Evolutionary conservation across 1,139 yeast genomes (phyloP).

Genomic region (Kurtzmaniella quercitrusa): DNA sequence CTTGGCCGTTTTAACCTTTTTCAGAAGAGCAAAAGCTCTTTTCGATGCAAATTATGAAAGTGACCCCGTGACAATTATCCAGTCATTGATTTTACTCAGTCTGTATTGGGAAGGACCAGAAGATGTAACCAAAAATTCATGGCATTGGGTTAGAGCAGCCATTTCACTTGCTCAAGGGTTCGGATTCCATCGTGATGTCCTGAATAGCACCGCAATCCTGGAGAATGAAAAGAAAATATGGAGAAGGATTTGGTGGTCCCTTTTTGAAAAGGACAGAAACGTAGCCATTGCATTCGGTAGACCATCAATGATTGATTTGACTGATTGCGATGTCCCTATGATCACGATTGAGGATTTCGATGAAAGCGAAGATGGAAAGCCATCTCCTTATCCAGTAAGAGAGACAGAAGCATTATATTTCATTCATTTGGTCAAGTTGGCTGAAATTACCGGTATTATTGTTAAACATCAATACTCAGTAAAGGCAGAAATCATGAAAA

Average conservation of each 20-base stretch:
- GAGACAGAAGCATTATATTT: slow-evolving; percentile 52
- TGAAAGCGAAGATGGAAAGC: slow-evolving; percentile 41
- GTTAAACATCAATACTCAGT: slow-evolving; percentile 70
- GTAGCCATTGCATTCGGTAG: slow-evolving; percentile 77
- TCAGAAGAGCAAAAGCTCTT: slow-evolving; percentile 72
- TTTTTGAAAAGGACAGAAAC: slow-evolving; percentile 67
- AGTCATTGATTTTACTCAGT: slow-evolving; percentile 61
- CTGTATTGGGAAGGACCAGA: slow-evolving; percentile 80
- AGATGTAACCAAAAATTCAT: slow-evolving; percentile 68
- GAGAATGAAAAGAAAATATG: slow-evolving; percentile 51
- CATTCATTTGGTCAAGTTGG: slow-evolving; percentile 62
- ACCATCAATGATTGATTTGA: slow-evolving; percentile 64
- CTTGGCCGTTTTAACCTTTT: slow-evolving; percentile 61
- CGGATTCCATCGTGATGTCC: slow-evolving; percentile 63
- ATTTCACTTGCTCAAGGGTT: slow-evolving; percentile 74
- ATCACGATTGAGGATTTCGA: slow-evolving; percentile 59
- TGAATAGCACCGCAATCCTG: slow-evolving; percentile 27
- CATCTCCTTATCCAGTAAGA: slow-evolving; percentile 45
- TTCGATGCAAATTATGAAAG: slow-evolving; percentile 72
- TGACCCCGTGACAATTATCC: slow-evolving; percentile 64
- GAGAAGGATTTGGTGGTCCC: slow-evolving; percentile 78
- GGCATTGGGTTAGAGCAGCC: slow-evolving; percentile 76
- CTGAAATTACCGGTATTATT: slow-evolving; percentile 72
- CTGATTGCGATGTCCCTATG: slow-evolving; percentile 79
- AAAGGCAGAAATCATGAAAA: slow-evolving; percentile 53